Evolutionary conservation across 2,329 filamentous ascomycete species (phyloP).

Genomic region (Apiospora marii): DNA sequence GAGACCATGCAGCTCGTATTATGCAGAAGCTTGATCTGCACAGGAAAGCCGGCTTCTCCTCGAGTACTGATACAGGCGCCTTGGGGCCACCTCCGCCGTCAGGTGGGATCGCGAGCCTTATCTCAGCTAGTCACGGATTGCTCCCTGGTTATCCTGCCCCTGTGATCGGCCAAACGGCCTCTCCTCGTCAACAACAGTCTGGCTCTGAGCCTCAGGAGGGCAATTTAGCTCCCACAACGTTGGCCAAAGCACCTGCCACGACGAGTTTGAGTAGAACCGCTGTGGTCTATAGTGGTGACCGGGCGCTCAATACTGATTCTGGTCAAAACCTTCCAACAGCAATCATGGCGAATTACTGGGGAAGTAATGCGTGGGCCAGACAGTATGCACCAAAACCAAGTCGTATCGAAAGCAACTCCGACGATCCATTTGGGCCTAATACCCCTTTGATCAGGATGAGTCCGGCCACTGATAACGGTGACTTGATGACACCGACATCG

Average conservation of each 20-base stretch:
- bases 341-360: constrained; percentile 93
- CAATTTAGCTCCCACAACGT: constrained; percentile 80
- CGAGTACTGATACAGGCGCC: constrained; percentile 48
- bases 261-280: constrained; percentile 89
- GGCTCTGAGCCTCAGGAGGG: constrained; percentile 59
- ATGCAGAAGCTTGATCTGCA: constrained; percentile 94
- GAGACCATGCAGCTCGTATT: constrained; percentile 85
- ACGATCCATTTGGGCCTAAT: constrained; percentile 48
- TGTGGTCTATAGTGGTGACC: constrained; percentile 81
- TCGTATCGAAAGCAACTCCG: constrained; percentile 35
- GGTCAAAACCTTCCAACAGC: constrained; percentile 81
- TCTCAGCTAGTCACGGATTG: constrained; percentile 83
- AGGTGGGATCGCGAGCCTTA: constrained; percentile 82
- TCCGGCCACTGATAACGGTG: constrained; percentile 37
- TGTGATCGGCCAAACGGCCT: constrained; percentile 37
- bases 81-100: constrained; percentile 47
- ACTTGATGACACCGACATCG: constrained; percentile 37
- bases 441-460: constrained; percentile 44
- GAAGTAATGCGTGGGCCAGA: constrained; percentile 77
- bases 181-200: constrained; percentile 42
- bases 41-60: constrained; percentile 73
- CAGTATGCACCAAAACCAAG: constrained; percentile 37
- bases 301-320: constrained; percentile 70
- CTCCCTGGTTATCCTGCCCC: constrained; percentile 66
- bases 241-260: constrained; percentile 82